A percentile compares a stretch with the other conserved stretches of the same genome.
Evolutionary conservation across 2,329 filamentous ascomycete genomes (phyloP).

Genomic region (Nothophaeocryptopus gaeumannii): DNA sequence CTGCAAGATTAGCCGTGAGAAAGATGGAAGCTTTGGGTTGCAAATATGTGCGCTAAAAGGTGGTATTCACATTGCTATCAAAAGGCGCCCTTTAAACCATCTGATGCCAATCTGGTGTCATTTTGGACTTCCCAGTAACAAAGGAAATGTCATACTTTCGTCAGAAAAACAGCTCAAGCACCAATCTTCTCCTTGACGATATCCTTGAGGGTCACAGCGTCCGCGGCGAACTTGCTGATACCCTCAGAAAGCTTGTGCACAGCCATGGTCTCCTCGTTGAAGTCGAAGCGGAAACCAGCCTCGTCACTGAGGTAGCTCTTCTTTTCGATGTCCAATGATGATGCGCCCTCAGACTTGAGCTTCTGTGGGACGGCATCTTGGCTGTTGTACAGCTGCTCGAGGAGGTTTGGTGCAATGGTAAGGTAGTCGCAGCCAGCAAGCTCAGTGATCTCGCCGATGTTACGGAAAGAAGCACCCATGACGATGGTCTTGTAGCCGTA

Average conservation of each 20-base stretch:
- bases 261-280: slow-evolving; percentile 99
- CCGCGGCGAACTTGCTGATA: slow-evolving; percentile 98
- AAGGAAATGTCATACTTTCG: slow-evolving; percentile 1
- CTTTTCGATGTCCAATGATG: slow-evolving; percentile 74
- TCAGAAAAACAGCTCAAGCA: slow-evolving; percentile 16
- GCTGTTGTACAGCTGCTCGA: slow-evolving; percentile 91
- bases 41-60: too few species aligned
- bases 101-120: background rate
- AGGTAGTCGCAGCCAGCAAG: slow-evolving; percentile 98
- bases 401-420: slow-evolving; percentile 92
- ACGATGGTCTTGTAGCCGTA: slow-evolving; percentile 98
- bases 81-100: too few species aligned
- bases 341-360: slow-evolving; percentile 69
- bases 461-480: slow-evolving; percentile 99
- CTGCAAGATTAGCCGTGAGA: too few species aligned
- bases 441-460: slow-evolving; percentile 93
- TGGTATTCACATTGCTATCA: background rate
- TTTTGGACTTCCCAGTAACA: slow-evolving; percentile 2
- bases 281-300: slow-evolving; percentile 91
- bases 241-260: slow-evolving; percentile 99
- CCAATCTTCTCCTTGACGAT: slow-evolving; percentile 83
- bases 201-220: slow-evolving; percentile 88
- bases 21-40: too few species aligned
- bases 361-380: slow-evolving; percentile 81
- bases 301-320: slow-evolving; percentile 89